Evolutionary conservation across 441 rosid species (phyloP), one percentile per base, ranked within the genome.

Genomic region (Aquilaria agallochum): DNA sequence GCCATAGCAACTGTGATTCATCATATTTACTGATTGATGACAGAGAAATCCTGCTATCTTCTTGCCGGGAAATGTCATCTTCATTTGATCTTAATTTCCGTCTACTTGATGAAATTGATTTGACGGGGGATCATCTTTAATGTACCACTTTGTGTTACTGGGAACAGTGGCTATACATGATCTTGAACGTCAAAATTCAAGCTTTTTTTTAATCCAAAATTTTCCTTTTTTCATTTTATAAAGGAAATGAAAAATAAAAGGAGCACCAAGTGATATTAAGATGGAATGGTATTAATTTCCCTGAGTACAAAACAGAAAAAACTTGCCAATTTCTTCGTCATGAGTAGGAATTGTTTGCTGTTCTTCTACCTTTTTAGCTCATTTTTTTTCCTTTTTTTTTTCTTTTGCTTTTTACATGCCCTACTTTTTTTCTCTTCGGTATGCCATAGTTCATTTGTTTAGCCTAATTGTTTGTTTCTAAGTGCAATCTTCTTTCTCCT

Each of bases 1-100:
- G 96, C 32, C 95, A 76, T 12, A 94, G 96, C 62, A 95, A 87
- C 33, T 94, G 99, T 50, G 99, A 94, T 73, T 94, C 97, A 0
- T 94, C 97, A 2, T 92, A 97, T 0, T 91, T 96, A 33, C 96
- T 87, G 45, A 71, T 87, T 45, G 96, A 91, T 34, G 86, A 87
- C 27, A 87, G 81, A 8, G 83, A 68, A 6, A 78, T 71, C 0
- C 70, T 73, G 2, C 72, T 74, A 2, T 79, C 74, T 27, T 68
- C 80, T 0, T 64, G 69, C 40, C 60, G 72, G 46, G 66, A 62
- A 66, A 44, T 59, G 32, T 68, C 71, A 60, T 65, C 72, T 47
- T 72, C 87, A 13, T 87, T 94, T 52, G 99, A 94, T 89, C 97
- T 94, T 50, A 94, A 94, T 72, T 74, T 83, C 49, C 96, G 96